Conservation (phyloP, 2,329 filamentous ascomycete species). For the Hymenoscyphus salicellus region DNA sequence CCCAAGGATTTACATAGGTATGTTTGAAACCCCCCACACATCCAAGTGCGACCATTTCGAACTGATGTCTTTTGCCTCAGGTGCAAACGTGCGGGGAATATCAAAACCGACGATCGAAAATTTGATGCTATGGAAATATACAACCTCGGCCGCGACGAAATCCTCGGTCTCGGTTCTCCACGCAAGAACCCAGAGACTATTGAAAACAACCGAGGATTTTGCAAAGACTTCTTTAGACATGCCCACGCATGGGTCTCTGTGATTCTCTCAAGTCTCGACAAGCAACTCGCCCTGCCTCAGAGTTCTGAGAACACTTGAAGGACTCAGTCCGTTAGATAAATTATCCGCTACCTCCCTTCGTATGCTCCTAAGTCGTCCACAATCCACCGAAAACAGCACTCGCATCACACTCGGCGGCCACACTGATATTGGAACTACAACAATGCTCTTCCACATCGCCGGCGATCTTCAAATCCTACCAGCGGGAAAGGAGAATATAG, state of each 20-base stretch:
- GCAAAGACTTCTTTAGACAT: not conserved
- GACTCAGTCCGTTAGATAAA: not conserved
- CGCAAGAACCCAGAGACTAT: not conserved
- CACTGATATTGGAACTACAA: conserved; percentile 7
- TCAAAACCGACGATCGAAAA: conserved; percentile 15
- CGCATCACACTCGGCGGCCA: conserved; percentile 1
- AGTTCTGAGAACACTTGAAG: not conserved
- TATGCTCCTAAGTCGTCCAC: not conserved
- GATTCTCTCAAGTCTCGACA: not conserved
- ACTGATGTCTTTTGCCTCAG: not conserved
- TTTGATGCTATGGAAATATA: conserved; percentile 10
- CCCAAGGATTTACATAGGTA: conserved; percentile 14
- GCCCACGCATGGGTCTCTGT: not conserved
- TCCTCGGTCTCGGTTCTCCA: not conserved
- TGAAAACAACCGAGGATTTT: not conserved
- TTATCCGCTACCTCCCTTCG: conserved; percentile 1
- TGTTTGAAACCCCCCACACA: no score
- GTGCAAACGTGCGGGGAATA: conserved; percentile 8
- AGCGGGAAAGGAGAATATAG: not conserved
- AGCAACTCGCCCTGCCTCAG: not conserved
- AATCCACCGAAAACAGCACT: not conserved
- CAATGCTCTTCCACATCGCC: not conserved
- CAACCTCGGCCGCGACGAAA: conserved; percentile 12
- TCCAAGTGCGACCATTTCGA: not conserved
- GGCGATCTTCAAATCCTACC: conserved; percentile 5